Evolutionary conservation across 129 eudicot genomes (phyloP).

Genomic region (Cynara cardunculus): DNA sequence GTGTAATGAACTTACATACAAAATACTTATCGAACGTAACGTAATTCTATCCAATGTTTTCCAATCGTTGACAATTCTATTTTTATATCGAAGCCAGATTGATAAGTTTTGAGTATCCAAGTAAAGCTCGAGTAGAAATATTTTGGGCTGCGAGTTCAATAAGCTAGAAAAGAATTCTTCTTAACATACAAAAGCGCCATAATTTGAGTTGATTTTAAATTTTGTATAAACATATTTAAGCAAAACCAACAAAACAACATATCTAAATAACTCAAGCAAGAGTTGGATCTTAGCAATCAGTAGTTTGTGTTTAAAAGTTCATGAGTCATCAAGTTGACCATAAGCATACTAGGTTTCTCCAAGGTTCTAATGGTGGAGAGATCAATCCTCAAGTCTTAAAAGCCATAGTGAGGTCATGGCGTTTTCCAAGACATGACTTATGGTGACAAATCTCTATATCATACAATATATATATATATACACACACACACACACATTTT

Average conservation of each 20-base stretch:
- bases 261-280: not conserved
- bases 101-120: not conserved
- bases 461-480: too few relatives aligned
- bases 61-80: not conserved
- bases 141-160: not conserved
- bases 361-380: too few relatives aligned
- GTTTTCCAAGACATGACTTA: too few relatives aligned
- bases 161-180: not conserved
- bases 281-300: not conserved
- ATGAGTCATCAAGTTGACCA: not conserved
- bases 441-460: too few relatives aligned
- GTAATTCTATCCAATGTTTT: not conserved
- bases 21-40: not conserved
- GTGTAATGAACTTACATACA: not conserved
- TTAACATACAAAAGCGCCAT: not conserved
- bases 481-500: too few relatives aligned
- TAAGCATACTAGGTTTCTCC: too few relatives aligned
- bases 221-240: not conserved
- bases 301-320: not conserved
- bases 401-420: too few relatives aligned
- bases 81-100: not conserved
- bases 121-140: not conserved
- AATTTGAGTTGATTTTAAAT: not conserved
- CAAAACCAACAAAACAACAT: not conserved
- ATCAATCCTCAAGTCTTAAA: too few relatives aligned